phyloP scores from a whole-genome alignment of 208 protist species.

The Novymonas esmeraldas region DNA sequence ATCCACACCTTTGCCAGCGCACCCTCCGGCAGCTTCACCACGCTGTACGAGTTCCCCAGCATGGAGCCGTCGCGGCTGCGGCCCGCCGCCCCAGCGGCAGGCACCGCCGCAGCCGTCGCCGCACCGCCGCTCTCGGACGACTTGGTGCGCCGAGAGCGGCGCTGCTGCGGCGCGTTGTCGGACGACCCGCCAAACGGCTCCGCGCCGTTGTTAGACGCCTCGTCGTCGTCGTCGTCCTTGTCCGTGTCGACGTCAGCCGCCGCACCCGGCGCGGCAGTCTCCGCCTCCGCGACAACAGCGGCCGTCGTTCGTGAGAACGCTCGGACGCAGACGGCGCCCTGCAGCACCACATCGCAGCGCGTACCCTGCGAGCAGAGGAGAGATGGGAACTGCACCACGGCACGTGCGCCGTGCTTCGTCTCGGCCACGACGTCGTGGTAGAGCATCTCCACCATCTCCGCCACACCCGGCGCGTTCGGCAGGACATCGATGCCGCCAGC shows the following conservation, averaged over 20 bases:
- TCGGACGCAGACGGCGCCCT: slow-evolving; percentile 62
- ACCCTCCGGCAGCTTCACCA: slow-evolving; percentile 43
- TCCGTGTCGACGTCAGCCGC: slow-evolving; percentile 4
- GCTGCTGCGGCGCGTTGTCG: not conserved
- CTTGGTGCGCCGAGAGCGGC: not conserved
- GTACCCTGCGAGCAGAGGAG: slow-evolving; percentile 70
- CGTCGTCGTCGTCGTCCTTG: slow-evolving; percentile 12
- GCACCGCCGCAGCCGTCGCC: not conserved
- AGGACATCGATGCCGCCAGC: slow-evolving; percentile 38
- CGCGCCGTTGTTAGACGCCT: not conserved
- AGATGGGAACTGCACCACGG: slow-evolving; percentile 73
- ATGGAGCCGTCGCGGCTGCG: slow-evolving; percentile 44
- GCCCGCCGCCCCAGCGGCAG: not conserved
- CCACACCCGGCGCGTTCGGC: slow-evolving; percentile 44
- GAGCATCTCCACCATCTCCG: slow-evolving; percentile 83
- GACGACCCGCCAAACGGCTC: not conserved
- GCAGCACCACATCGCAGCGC: slow-evolving; percentile 77
- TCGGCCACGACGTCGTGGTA: slow-evolving; percentile 81
- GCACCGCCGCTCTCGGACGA: not conserved
- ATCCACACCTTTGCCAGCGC: slow-evolving; percentile 78
- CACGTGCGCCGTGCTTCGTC: slow-evolving; percentile 37
- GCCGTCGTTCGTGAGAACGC: slow-evolving; percentile 66
- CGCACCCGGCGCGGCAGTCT: not conserved
- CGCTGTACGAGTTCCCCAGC: slow-evolving; percentile 51
- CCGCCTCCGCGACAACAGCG: slow-evolving; percentile 6